Base-by-base conservation (phyloP, 208 protist genomes). In the Wallacemonas rigidus region DNA sequence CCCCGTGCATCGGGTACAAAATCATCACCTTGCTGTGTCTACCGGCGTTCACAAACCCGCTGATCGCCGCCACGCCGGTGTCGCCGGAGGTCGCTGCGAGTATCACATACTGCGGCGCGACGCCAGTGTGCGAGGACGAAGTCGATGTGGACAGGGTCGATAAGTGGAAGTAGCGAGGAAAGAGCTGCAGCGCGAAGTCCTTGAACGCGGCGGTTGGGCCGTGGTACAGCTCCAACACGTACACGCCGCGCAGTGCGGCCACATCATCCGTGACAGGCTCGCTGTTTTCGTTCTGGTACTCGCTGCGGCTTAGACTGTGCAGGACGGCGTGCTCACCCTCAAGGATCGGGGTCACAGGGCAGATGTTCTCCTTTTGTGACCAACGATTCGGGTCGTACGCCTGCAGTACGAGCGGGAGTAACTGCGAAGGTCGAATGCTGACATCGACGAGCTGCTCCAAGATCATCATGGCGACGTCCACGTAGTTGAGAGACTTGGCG, bases 171-270 rank as follows among this genome's bases (percentile, higher is more conserved):
- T 93, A 94, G 48, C 83, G 79, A 1, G 93, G 91, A 67, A 97
- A 94, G 50, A 97, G 82, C 77, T 97, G 93, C 47, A 97, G 72
- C 8, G 93, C 89, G 69, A 97, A 95, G 81, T 97, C 91, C 79
- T 96, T 96, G 78, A 97, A 97, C 64, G 90, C 89, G 1, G 87
- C 91, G 6, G 93, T 97, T n/a, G 91, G 93, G 17, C 93, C 91
- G 65, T 97, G 91, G 79, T 81, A 97, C 26, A 95, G 85, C 79
- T 97, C 93, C 76, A 96, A 69, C 1, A 95, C 58, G 35, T 72
- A 78, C 14, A 90, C 68, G 51, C 58, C 12, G 14, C 60, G 43
- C 54, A 35, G 67, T 4, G 36, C 38, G 1, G 60, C 60, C 36
- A 36, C 60, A 6, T 15, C 60, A 48, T 65, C 60, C 4, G 41